phyloP scores from a whole-genome alignment of 345 rosid species.

The Dovyalis caffra region DNA sequence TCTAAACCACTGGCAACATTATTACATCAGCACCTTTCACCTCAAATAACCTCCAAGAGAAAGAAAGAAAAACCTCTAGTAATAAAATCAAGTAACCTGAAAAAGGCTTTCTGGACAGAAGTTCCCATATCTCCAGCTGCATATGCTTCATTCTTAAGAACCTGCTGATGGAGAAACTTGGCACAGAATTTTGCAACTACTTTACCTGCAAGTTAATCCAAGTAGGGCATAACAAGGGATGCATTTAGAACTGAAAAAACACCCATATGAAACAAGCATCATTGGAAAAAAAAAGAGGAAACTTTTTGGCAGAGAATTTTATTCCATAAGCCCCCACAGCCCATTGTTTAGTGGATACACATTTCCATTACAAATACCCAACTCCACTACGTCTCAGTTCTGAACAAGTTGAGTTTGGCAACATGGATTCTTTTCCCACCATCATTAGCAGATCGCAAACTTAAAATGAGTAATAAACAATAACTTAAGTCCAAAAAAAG shows the following conservation, averaged over 20 bases:
- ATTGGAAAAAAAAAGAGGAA: background rate
- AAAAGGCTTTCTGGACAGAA: constrained; percentile 72
- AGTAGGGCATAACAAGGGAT: background rate
- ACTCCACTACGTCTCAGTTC: background rate
- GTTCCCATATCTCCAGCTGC: constrained; percentile 69
- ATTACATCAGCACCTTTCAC: background rate
- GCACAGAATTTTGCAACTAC: constrained; percentile 95
- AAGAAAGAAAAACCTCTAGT: background rate
- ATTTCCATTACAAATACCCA: background rate
- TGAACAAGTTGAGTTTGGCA: background rate
- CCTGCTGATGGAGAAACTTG: constrained; percentile 85
- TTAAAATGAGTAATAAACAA: no score
- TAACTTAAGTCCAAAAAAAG: no score
- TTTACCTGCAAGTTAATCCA: constrained; percentile 55
- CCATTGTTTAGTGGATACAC: background rate
- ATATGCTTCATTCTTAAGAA: constrained; percentile 65
- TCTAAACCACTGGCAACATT: background rate
- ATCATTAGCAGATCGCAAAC: background rate
- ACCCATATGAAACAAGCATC: background rate
- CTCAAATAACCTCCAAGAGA: background rate
- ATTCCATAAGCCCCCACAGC: background rate
- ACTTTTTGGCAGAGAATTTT: background rate
- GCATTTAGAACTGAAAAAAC: background rate
- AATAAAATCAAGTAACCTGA: constrained; percentile 50
- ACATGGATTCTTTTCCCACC: background rate